Evolutionary conservation across 768 basidiomycete genomes (phyloP).

Genomic region (Leccinum longicurvipes): DNA sequence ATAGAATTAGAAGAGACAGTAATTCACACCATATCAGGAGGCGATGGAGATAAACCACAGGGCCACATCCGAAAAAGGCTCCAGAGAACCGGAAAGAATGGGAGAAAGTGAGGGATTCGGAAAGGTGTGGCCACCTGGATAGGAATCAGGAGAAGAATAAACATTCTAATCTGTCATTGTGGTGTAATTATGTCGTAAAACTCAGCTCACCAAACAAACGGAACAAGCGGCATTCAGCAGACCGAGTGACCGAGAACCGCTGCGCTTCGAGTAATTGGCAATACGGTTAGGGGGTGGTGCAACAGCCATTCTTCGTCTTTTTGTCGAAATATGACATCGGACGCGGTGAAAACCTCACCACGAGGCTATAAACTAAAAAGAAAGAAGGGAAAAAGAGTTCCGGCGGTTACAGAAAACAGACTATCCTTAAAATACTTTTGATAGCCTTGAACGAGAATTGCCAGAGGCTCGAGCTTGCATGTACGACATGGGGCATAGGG

Average conservation of each 20-base stretch:
- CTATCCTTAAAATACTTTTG: not conserved
- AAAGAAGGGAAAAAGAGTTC: not conserved
- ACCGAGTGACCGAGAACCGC: slow-evolving; percentile 7
- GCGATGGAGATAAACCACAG: slow-evolving; percentile 1
- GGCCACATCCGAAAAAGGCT: not conserved
- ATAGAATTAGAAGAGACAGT: not conserved
- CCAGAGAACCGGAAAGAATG: not conserved
- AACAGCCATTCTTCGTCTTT: slow-evolving; percentile 5
- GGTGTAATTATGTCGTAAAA: slow-evolving; percentile 35
- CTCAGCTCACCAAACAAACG: slow-evolving; percentile 19
- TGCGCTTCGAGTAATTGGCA: slow-evolving; percentile 17
- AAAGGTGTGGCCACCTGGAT: slow-evolving; percentile 1
- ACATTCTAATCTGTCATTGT: slow-evolving; percentile 19
- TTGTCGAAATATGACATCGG: slow-evolving; percentile 7
- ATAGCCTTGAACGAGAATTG: not conserved
- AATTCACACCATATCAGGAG: not conserved
- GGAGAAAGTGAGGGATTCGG: slow-evolving; percentile 1
- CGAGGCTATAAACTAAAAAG: not conserved
- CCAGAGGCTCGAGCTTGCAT: slow-evolving; percentile 1
- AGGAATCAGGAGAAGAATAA: slow-evolving; percentile 11
- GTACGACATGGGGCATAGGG: not conserved
- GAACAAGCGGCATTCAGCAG: slow-evolving; percentile 17
- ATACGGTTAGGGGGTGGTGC: slow-evolving; percentile 9
- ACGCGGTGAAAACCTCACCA: slow-evolving; percentile 2
- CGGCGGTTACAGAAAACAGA: not conserved